A percentile compares a stretch with the other conserved stretches of the same genome.
Evolutionary conservation across 768 basidiomycete genomes (phyloP).

Genomic region (Amanita muscaria): DNA sequence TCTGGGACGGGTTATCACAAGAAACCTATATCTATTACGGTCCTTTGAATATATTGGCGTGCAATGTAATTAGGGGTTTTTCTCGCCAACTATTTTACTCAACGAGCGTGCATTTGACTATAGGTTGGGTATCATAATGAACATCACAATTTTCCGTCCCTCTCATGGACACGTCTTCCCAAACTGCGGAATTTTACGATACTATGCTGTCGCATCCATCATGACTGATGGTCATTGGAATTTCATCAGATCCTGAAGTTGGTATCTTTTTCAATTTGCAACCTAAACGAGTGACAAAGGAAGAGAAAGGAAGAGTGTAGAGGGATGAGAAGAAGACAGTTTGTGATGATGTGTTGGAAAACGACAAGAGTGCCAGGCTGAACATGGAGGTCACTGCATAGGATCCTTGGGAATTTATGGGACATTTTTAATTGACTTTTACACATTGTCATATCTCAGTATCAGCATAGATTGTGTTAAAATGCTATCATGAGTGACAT

Average conservation of each 20-base stretch:
- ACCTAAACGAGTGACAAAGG: conserved; percentile 61
- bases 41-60: conserved; percentile 78
- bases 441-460: no score
- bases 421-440: no score
- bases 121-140: conserved; percentile 99
- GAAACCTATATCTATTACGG: conserved; percentile 99
- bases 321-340: no score
- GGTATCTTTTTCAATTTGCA: conserved; percentile 71
- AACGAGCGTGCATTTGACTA: conserved; percentile 1
- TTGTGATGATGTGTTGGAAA: no score
- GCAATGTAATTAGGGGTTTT: conserved; percentile 72
- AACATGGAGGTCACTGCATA: no score
- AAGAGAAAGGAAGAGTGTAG: not conserved
- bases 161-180: conserved; percentile 92
- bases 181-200: conserved; percentile 53
- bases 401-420: no score
- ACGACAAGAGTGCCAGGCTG: no score
- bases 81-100: not conserved
- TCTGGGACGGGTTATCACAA: conserved; percentile 87
- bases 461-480: no score
- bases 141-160: conserved; percentile 96
- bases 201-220: conserved; percentile 27
- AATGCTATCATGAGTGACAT: no score
- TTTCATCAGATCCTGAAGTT: conserved; percentile 78
- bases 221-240: conserved; percentile 92